Evolutionary conservation across 2,329 filamentous ascomycete genomes (phyloP), one percentile per base, ranked within the genome.

Genomic region (Helotiales sp.): DNA sequence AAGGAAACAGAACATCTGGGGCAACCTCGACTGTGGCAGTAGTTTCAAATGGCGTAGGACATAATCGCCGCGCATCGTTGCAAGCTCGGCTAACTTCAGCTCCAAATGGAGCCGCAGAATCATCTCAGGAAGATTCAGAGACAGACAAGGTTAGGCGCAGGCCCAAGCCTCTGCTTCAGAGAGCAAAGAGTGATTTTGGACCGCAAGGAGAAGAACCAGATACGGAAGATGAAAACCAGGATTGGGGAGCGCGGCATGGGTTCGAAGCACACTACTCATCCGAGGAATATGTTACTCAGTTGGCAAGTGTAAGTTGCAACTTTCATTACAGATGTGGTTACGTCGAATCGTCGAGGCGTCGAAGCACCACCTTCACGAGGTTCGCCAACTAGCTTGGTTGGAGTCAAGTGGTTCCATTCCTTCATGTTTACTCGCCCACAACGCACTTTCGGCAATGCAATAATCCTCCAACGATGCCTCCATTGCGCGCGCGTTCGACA

Each of bases 231-330:
- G 66, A 69, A 12, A 60, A 61, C 49, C 64, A 68, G 55, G 68
- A 66, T 53, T 72, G 70, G 70, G 70, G 71, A 42, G 69, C 71
- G 77, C 79, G 88, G 57, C 87, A 91, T 75, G 87, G 87, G 52
- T 90, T 87, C 81, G 87, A 89, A 65, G 84, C 86, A 63, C 86
- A 90, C 71, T 85, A 90, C 70, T 84, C 84, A 57, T 88, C 84
- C 12, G 84, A 85, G 61, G 87, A 90, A 72, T 89, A 89, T 72
- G 81, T 88, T 60, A 84, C 85, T 60, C 78, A 86, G 62, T 74
- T 90, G 55, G 85, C 84, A 64, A 85, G 85, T 67, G 82, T 85
- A 72, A 72, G 79, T 73, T 42, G 2, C 3, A 25, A 67, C 66
- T 63, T 58, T 56, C 52, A n/a, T n/a, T n/a, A n/a, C n/a, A n/a